phyloP scores from a whole-genome alignment of 2,329 filamentous ascomycete genomes.

The Cytospora leucostoma region DNA sequence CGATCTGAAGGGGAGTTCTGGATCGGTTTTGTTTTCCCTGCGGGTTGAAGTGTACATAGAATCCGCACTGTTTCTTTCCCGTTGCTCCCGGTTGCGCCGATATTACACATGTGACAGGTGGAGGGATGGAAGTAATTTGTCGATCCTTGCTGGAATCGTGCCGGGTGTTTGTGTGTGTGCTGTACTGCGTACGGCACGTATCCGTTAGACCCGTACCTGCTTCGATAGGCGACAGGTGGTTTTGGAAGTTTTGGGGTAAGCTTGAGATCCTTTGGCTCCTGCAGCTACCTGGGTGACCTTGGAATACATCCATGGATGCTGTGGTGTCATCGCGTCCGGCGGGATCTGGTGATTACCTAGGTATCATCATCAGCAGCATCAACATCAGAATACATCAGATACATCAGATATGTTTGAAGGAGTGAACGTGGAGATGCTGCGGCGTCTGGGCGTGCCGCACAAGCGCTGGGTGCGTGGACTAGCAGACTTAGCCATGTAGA shows the following conservation, averaged over 20 bases:
- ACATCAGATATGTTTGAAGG: too few species aligned
- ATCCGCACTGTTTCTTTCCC: slow-evolving; percentile 12
- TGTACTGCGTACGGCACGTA: background rate
- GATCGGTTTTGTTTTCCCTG: background rate
- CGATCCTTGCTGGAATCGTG: slow-evolving; percentile 17
- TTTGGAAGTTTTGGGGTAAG: too few species aligned
- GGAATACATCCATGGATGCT: background rate
- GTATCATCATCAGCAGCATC: background rate
- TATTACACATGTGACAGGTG: slow-evolving; percentile 10
- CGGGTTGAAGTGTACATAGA: slow-evolving; percentile 3
- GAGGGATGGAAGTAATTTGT: slow-evolving; percentile 6
- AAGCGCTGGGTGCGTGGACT: too few species aligned
- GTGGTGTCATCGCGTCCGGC: background rate
- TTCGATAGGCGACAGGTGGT: background rate
- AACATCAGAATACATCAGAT: too few species aligned
- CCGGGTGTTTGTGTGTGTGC: slow-evolving; percentile 14
- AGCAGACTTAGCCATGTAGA: too few species aligned
- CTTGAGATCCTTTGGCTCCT: background rate
- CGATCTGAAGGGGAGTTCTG: background rate
- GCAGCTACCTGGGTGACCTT: too few species aligned
- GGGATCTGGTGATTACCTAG: background rate
- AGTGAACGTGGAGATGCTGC: too few species aligned
- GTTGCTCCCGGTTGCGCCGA: slow-evolving; percentile 20
- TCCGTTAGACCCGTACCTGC: background rate
- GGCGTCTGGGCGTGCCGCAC: too few species aligned